phyloP scores from a whole-genome alignment of 1,284 basidiomycete genomes.

The Marasmius tenuissimus region DNA sequence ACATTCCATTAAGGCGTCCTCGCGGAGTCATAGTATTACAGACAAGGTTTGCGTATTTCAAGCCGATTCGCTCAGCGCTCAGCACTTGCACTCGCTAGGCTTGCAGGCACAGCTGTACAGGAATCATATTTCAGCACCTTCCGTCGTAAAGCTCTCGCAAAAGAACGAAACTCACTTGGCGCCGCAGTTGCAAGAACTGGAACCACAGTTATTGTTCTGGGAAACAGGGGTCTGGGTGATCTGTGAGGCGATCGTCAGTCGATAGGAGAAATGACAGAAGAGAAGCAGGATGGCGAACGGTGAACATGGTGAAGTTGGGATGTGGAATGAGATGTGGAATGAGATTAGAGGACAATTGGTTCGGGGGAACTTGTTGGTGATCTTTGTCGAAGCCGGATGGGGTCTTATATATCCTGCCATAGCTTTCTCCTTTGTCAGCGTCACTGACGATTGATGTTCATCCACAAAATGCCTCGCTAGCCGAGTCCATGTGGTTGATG shows the following conservation, averaged over 20 bases:
- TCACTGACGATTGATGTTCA: too few relatives aligned
- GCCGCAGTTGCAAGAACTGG: neutral
- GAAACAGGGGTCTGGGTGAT: neutral
- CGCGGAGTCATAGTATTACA: too few relatives aligned
- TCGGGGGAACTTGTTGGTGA: too few relatives aligned
- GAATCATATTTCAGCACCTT: neutral
- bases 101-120: neutral
- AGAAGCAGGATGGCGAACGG: neutral
- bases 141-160: neutral
- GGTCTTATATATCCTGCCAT: too few relatives aligned
- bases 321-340: neutral
- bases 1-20: too few relatives aligned
- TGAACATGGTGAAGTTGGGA: neutral
- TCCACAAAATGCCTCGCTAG: too few relatives aligned
- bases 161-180: neutral
- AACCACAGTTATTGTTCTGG: neutral
- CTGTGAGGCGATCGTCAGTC: neutral
- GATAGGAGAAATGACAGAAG: neutral
- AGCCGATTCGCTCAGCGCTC: neutral
- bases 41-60: too few relatives aligned
- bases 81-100: neutral
- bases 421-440: too few relatives aligned
- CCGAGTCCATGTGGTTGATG: too few relatives aligned
- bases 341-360: too few relatives aligned
- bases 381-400: too few relatives aligned